Conservation (phyloP, 2,329 filamentous ascomycete species). For the Calonectria honghensis region DNA sequence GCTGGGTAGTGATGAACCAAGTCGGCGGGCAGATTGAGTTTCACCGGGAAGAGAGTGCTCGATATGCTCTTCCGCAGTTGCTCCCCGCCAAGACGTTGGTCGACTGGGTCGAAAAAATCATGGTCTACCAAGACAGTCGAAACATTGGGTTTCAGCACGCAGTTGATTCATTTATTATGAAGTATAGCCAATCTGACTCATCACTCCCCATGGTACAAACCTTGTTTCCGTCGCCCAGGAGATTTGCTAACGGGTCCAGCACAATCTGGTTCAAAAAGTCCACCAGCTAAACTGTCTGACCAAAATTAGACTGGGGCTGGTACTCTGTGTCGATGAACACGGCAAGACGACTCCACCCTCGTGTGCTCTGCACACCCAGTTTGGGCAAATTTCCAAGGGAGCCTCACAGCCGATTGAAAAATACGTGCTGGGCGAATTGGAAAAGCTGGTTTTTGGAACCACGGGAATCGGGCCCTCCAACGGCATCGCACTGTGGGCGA, state of each 20-base stretch:
- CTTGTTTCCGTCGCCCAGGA: neutral
- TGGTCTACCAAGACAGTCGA: constrained; percentile 50
- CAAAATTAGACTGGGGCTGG: constrained; percentile 53
- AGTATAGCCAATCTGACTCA: constrained; percentile 49
- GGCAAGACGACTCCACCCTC: constrained; percentile 52
- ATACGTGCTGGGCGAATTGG: constrained; percentile 51
- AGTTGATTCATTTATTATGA: constrained; percentile 54
- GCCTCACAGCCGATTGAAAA: constrained; percentile 55
- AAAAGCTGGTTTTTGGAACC: constrained; percentile 53
- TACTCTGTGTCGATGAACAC: constrained; percentile 51
- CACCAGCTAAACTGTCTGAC: constrained; percentile 54
- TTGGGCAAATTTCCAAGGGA: constrained; percentile 55
- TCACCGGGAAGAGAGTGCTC: constrained; percentile 52
- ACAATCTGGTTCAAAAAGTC: constrained; percentile 52
- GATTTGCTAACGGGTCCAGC: constrained; percentile 41
- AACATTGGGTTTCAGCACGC: constrained; percentile 55
- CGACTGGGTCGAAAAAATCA: constrained; percentile 53
- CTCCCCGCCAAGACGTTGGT: constrained; percentile 49
- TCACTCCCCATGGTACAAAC: constrained; percentile 52
- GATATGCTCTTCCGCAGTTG: constrained; percentile 53
- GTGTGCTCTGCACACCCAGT: constrained; percentile 55
- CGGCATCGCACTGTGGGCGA: constrained; percentile 54
- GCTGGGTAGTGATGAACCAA: constrained; percentile 55
- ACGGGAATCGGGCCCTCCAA: constrained; percentile 52
- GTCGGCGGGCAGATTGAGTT: constrained; percentile 54